phyloP scores from a whole-genome alignment of 2,329 filamentous ascomycete species.

The Scedosporium aurantiacum region DNA sequence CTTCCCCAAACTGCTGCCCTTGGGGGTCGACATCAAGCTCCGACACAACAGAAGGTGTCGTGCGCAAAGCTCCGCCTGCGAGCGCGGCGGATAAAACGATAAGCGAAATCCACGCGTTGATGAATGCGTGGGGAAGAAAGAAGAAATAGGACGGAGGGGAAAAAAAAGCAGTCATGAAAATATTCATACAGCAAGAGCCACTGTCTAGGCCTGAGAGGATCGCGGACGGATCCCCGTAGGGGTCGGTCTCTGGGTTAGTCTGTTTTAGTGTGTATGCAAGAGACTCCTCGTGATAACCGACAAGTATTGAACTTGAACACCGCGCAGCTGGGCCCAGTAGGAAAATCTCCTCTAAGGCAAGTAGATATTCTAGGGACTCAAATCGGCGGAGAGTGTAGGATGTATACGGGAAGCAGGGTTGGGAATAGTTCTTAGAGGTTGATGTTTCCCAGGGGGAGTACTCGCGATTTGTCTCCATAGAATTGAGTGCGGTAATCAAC shows the following conservation, averaged over 20 bases:
- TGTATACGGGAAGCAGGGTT: not conserved
- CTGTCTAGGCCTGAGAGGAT: not conserved
- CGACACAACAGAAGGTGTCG: not conserved
- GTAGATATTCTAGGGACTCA: not conserved
- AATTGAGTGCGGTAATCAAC: slow-evolving; percentile 56
- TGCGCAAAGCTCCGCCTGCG: too few relatives aligned
- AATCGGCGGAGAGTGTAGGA: not conserved
- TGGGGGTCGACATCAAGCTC: not conserved
- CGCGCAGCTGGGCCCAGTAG: not conserved
- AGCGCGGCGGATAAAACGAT: too few relatives aligned
- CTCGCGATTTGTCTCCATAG: slow-evolving; percentile 50
- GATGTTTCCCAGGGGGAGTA: slow-evolving; percentile 46
- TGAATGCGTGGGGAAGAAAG: not conserved
- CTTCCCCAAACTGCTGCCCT: not conserved
- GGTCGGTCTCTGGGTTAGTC: too few relatives aligned
- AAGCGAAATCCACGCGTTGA: too few relatives aligned
- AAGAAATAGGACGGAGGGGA: not conserved
- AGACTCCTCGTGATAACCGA: too few relatives aligned
- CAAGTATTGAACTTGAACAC: not conserved
- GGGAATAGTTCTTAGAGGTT: slow-evolving; percentile 17
- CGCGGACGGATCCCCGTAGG: not conserved
- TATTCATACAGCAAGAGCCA: not conserved
- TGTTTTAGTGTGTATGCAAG: too few relatives aligned
- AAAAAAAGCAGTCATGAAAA: not conserved
- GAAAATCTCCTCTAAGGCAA: too few relatives aligned